A percentile compares a stretch with the other conserved stretches of the same genome.
Conservation (phyloP, 257 asterid species). For the Ligustrum vulgare region DNA sequence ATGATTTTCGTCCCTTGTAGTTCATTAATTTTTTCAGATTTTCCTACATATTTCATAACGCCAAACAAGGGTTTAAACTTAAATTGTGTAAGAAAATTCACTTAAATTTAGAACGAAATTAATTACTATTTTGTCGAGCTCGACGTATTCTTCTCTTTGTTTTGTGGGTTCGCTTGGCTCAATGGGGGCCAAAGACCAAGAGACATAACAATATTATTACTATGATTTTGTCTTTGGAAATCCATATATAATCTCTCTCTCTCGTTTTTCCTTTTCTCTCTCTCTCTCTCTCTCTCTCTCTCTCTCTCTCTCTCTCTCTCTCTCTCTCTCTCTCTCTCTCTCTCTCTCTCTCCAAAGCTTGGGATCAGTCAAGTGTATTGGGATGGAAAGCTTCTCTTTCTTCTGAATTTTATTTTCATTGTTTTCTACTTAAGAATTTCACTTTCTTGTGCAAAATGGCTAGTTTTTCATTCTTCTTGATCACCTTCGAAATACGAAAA, state of each 20-base stretch:
- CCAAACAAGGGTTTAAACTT: not conserved
- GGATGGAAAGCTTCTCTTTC: constrained; percentile 3
- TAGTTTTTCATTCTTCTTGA: not conserved
- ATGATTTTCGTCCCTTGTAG: too few relatives aligned
- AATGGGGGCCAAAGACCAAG: constrained; percentile 53
- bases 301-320: too few relatives aligned
- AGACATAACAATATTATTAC: constrained; percentile 6
- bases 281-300: too few relatives aligned
- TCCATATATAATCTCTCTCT: constrained; percentile 23
- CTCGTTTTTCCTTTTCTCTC: too few relatives aligned
- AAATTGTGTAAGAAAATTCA: constrained; percentile 5
- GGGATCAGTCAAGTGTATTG: not conserved
- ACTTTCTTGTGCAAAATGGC: not conserved
- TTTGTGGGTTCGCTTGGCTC: constrained; percentile 63
- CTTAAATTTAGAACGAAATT: constrained; percentile 32
- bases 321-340: too few relatives aligned
- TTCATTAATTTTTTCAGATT: too few relatives aligned
- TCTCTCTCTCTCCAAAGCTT: too few relatives aligned
- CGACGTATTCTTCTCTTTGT: constrained; percentile 36
- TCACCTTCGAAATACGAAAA: constrained; percentile 10
- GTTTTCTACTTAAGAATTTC: not conserved
- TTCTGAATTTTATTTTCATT: not conserved
- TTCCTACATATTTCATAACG: too few relatives aligned
- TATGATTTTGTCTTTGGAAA: constrained; percentile 27
- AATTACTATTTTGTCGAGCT: constrained; percentile 38